Evolutionary conservation across 805 yeast genomes (phyloP).

Genomic region (Monosporozyma siamensis): DNA sequence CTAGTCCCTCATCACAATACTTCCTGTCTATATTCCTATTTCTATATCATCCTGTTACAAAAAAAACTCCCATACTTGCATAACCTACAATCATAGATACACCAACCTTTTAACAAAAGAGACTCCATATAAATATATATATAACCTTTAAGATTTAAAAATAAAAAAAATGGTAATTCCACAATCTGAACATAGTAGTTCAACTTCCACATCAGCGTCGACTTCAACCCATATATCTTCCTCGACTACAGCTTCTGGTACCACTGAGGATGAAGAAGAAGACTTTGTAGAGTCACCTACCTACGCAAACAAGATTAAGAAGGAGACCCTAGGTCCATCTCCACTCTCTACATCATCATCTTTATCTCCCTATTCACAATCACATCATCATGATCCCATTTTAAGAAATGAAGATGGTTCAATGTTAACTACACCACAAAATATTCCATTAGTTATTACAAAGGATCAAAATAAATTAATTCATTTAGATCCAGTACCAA

Average conservation of each 20-base stretch:
- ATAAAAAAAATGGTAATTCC: background rate
- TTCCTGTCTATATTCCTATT: background rate
- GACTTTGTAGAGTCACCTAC: no score
- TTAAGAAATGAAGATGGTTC: conserved; percentile 2
- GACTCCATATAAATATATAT: no score
- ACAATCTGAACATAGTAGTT: background rate
- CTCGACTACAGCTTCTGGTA: background rate
- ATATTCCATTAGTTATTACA: conserved; percentile 7
- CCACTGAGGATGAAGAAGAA: background rate
- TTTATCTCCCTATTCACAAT: conserved; percentile 1
- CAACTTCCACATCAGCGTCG: background rate
- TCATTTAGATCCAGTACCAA: conserved; percentile 32
- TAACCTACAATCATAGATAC: no score
- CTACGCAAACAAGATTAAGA: no score
- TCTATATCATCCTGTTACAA: background rate
- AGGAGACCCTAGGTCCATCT: no score
- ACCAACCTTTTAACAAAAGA: no score
- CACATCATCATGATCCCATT: conserved; percentile 6
- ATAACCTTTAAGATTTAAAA: no score
- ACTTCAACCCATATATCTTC: background rate
- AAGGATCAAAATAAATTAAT: conserved; percentile 23
- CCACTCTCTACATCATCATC: background rate
- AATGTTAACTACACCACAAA: conserved; percentile 8
- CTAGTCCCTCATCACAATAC: no score
- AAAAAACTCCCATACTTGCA: no score